Base-by-base conservation (phyloP, 2,329 filamentous ascomycete genomes). In the Septoria petroselini region DNA sequence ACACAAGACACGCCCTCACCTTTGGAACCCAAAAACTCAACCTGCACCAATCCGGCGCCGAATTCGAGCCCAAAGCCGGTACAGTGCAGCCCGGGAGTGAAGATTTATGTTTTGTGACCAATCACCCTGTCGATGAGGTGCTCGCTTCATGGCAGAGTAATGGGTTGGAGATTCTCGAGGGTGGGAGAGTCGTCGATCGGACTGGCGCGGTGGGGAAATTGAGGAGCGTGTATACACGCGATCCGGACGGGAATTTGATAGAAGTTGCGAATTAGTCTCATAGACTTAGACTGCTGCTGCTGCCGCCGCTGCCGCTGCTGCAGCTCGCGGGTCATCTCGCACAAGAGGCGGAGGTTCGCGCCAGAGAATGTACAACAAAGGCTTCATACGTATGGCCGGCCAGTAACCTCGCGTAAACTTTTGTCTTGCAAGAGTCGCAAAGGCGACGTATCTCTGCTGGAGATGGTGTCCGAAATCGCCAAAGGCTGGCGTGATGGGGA, bases 21-120 rank as follows among this genome's bases (percentile, higher is more conserved):
- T 84, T 83, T 57, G 81, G 80, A 27, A 60, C 56, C 1, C 78
- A 81, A 53, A 84, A 84, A 65, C 78, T 84, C 50, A 84, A 84
- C 52, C 71, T 84, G 2, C 81, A 84, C 59, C 71, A 52, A 27
- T 53, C 48, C 14, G 80, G 79, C 5, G 73, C 72, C 11, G 80
- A 83, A 52, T 83, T 82, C 55, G 77, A 81, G 51, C 80, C 81
- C 2, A 82, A 82, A 60, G 81, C 80, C 0, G 61, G 62, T 3
- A 71, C 66, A 8, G 78, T 79, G 0, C 68, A 76, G 45, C 76
- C 78, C 0, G 81, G 81, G 0, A 80, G 76, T 8, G 79, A 75
- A 8, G 81, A 84, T 61, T 52, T 84, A 27, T 83, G 80, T 59
- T 84, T 84, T 48, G 61, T 84, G 21, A 73, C 80, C 0, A 68